phyloP scores from a whole-genome alignment of 2,329 filamentous ascomycete genomes.

The Penicillium sp. region DNA sequence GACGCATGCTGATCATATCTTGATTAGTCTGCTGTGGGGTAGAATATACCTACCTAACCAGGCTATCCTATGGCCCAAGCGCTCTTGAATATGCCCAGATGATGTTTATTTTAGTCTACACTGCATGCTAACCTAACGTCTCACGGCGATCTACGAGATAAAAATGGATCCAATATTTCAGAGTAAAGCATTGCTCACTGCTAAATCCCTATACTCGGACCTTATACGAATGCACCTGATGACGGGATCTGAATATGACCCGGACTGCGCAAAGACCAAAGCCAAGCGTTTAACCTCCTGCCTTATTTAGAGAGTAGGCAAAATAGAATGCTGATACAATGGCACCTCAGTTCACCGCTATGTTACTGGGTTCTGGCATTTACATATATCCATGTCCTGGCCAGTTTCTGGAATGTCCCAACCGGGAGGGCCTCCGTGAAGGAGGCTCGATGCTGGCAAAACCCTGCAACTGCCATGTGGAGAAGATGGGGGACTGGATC shows the following conservation, averaged over 20 bases:
- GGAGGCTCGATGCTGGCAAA: constrained; percentile 1
- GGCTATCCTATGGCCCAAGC: neutral
- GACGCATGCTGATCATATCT: neutral
- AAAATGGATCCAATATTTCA: neutral
- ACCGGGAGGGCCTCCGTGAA: neutral
- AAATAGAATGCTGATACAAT: neutral
- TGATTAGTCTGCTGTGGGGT: neutral
- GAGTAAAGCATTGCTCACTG: neutral
- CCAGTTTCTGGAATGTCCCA: neutral
- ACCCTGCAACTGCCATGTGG: constrained; percentile 14
- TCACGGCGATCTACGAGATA: neutral
- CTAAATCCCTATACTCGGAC: neutral
- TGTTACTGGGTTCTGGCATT: neutral
- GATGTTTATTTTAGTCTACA: neutral
- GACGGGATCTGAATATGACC: constrained; percentile 3
- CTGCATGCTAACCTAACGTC: neutral
- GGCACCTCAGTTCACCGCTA: neutral
- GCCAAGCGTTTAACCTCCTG: neutral
- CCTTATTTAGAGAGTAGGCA: neutral
- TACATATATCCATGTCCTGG: constrained; percentile 2
- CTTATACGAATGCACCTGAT: neutral
- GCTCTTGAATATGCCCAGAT: neutral
- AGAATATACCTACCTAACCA: no score
- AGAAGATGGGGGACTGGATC: neutral
- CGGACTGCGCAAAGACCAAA: neutral